Evolutionary conservation across 176 grass and related monocot species (phyloP).

Genomic region (Oryza longistaminata): DNA sequence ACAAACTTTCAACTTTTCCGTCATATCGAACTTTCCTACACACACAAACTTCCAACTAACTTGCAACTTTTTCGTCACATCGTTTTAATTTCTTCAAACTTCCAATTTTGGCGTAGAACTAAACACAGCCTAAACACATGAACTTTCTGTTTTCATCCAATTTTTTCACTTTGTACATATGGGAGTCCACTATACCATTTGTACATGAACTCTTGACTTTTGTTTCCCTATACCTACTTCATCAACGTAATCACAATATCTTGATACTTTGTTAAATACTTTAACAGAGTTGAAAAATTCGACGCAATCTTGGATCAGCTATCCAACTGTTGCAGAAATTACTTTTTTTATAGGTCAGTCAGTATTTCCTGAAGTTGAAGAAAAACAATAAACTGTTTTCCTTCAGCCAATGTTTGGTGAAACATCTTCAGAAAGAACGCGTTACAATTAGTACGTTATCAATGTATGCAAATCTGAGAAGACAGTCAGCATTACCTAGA

Average conservation of each 20-base stretch:
- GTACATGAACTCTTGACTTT: background rate
- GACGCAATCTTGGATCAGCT: background rate
- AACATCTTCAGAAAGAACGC: background rate
- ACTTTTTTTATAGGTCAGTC: background rate
- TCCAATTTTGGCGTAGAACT: no score
- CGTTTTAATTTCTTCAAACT: no score
- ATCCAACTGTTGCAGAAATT: background rate
- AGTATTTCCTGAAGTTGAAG: background rate
- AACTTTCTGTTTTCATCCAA: background rate
- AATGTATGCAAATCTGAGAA: background rate
- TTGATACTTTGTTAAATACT: background rate
- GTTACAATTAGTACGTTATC: background rate
- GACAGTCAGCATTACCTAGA: background rate
- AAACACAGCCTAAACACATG: no score
- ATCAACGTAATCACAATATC: background rate
- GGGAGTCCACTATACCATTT: background rate
- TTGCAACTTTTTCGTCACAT: no score
- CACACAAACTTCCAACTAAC: no score
- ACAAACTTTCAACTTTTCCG: no score
- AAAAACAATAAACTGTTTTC: background rate
- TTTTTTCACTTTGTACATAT: background rate
- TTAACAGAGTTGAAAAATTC: background rate
- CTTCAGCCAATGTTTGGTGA: background rate
- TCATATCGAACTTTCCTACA: no score
- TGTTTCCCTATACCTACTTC: background rate